phyloP scores from a whole-genome alignment of 129 eudicot genomes.

The Silybum marianum region DNA sequence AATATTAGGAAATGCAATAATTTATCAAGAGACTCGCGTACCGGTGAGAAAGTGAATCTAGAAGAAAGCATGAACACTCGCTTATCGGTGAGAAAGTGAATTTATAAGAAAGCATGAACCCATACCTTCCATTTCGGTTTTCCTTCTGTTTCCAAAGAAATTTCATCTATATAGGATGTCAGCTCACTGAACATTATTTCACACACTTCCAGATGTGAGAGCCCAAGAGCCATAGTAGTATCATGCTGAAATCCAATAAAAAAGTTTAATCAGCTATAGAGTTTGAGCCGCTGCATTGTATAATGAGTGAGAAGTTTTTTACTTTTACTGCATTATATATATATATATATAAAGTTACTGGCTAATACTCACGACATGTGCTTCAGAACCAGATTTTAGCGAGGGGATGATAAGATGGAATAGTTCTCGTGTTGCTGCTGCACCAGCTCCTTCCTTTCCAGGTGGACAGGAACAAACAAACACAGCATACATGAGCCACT shows the following conservation, averaged over 20 bases:
- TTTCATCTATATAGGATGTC: slow-evolving; percentile 74
- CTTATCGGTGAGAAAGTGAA: neutral
- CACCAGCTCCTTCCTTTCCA: slow-evolving; percentile 60
- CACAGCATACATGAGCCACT: slow-evolving; percentile 96
- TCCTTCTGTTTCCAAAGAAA: slow-evolving; percentile 82
- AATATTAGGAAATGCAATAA: neutral
- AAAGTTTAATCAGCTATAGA: slow-evolving; percentile 1
- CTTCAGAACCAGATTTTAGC: slow-evolving; percentile 83
- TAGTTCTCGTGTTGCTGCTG: slow-evolving; percentile 67
- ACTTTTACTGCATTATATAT: slow-evolving; percentile 4
- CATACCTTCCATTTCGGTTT: slow-evolving; percentile 93
- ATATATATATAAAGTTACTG: slow-evolving; percentile 4
- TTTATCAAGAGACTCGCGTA: too few relatives aligned
- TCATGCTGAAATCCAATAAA: slow-evolving; percentile 57
- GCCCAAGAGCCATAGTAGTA: slow-evolving; percentile 92
- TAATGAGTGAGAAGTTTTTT: neutral
- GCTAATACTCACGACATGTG: slow-evolving; percentile 66
- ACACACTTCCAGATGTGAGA: slow-evolving; percentile 80
- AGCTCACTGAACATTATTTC: slow-evolving; percentile 94
- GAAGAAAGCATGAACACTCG: neutral
- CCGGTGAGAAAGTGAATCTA: neutral
- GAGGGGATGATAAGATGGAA: slow-evolving; percentile 86
- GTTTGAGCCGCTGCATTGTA: neutral
- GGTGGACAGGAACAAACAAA: slow-evolving; percentile 91
- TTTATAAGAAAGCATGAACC: neutral